Evolutionary conservation across 108 stramenopile genomes (phyloP).

Genomic region (Stephanodiscus minutulus): DNA sequence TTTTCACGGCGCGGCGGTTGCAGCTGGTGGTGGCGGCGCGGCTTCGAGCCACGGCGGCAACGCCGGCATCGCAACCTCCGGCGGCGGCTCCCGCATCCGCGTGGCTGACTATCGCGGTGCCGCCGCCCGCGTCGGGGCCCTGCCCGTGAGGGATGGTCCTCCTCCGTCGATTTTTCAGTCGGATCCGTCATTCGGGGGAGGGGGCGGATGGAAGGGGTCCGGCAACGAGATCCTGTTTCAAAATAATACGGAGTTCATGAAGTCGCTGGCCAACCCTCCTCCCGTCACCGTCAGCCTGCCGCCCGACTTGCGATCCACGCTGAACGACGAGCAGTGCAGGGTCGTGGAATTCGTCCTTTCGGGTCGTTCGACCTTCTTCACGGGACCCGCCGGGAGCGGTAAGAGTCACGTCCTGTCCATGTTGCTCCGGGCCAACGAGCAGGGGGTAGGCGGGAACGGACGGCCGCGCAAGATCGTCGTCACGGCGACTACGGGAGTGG

Average conservation of each 20-base stretch:
- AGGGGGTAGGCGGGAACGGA: conserved; percentile 19
- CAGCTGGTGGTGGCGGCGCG: neutral
- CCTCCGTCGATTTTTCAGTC: conserved; percentile 4
- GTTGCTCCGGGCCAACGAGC: conserved; percentile 30
- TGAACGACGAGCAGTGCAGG: conserved; percentile 41
- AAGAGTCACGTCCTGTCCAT: conserved; percentile 43
- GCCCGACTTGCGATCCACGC: conserved; percentile 19
- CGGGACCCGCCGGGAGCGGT: conserved; percentile 54
- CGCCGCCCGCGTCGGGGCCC: conserved; percentile 32
- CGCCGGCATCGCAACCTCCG: neutral
- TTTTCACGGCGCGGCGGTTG: too few species aligned
- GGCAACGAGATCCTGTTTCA: conserved; percentile 24
- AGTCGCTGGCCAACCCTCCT: conserved; percentile 33
- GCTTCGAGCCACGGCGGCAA: neutral
- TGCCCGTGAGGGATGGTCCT: conserved; percentile 17
- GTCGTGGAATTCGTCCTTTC: conserved; percentile 44
- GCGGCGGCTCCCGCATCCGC: conserved; percentile 12
- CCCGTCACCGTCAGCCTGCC: conserved; percentile 31
- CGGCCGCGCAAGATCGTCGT: conserved; percentile 48
- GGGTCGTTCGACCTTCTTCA: conserved; percentile 50
- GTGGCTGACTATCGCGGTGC: conserved; percentile 30
- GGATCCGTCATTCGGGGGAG: conserved; percentile 10
- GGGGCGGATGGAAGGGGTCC: conserved; percentile 10
- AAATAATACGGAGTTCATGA: conserved; percentile 29
- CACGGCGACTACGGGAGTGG: conserved; percentile 67